Evolutionary conservation across 2,329 filamentous ascomycete genomes (phyloP).

Genomic region (Sphaerostilbella broomeana): DNA sequence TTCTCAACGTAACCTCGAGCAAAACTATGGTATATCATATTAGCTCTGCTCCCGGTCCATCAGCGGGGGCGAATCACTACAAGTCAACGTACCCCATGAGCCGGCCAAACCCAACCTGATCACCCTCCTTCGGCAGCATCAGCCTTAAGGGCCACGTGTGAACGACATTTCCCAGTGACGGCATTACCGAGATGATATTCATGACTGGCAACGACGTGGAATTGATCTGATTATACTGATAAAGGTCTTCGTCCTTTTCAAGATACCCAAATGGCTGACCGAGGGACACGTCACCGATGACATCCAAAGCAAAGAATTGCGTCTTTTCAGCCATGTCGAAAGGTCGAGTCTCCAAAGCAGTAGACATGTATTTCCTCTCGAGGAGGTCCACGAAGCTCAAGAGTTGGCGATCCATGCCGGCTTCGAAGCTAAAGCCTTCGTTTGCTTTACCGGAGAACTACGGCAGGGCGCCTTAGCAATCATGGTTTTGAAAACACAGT

Average conservation of each 20-base stretch:
- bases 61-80: too few species aligned
- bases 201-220: conserved; percentile 34
- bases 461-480: conserved; percentile 7
- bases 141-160: conserved; percentile 32
- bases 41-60: background rate
- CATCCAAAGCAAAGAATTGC: conserved; percentile 48
- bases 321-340: conserved; percentile 45
- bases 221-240: conserved; percentile 38
- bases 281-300: conserved; percentile 47
- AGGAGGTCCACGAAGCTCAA: conserved; percentile 38
- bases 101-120: conserved; percentile 33
- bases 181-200: conserved; percentile 31
- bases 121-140: conserved; percentile 30
- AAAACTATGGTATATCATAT: conserved; percentile 6
- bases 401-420: conserved; percentile 34
- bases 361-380: conserved; percentile 40
- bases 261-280: conserved; percentile 47
- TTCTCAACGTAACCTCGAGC: conserved; percentile 19
- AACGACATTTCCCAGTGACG: conserved; percentile 29
- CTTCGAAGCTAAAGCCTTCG: conserved; percentile 34
- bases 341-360: conserved; percentile 23
- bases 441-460: conserved; percentile 48
- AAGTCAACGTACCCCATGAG: conserved; percentile 29
- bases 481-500: background rate
- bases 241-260: conserved; percentile 41